Base-by-base conservation (phyloP, 2,329 filamentous ascomycete genomes). In the Venturia asperata region DNA sequence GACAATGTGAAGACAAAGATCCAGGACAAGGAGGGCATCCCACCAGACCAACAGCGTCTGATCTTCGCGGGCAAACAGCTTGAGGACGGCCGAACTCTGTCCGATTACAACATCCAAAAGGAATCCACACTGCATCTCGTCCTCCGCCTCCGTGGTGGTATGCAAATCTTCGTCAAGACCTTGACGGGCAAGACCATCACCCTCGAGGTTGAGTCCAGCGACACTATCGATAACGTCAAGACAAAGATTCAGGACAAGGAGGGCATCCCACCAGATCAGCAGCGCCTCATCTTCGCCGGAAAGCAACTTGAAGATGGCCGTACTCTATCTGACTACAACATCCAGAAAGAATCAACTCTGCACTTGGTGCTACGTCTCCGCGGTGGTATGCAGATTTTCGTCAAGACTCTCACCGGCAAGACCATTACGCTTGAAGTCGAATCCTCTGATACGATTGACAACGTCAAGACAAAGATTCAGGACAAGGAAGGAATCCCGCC, bases 11-110 rank as follows among this genome's bases (percentile, higher is more conserved):
- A 97, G 87, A 86, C 84, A 68, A 97, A 96, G 85, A 97, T 96
- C 58, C 92, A 97, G 78, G 92, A 97, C 75, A 97, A 97, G 86
- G 92, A 97, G 78, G 92, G 92, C 60, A 97, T 97, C 66, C 93
- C 93, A 56, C 93, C 93, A 7, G 93, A 97, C 76, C 93, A 97
- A 79, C 93, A 97, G 82, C 93, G 93, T 72, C 78, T 97, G 72
- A 97, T 97, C 77, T 97, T 97, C 72, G 93, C 93, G 56, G 93
- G 92, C 69, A 97, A 97, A 84, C 92, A 97, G 77, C 88, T 97
- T 4, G 93, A 97, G 78, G 93, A 97, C 72, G 93, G 93, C 68
- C 91, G 92, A 67, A 96, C 92, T 61, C 81, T 96, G 0, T 88
- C 86, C 70, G 92, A 96, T 76, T 96, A 96, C 85, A 96, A 96